Evolutionary conservation across 2,329 filamentous ascomycete species (phyloP).

Genomic region (Daldinia sp.): DNA sequence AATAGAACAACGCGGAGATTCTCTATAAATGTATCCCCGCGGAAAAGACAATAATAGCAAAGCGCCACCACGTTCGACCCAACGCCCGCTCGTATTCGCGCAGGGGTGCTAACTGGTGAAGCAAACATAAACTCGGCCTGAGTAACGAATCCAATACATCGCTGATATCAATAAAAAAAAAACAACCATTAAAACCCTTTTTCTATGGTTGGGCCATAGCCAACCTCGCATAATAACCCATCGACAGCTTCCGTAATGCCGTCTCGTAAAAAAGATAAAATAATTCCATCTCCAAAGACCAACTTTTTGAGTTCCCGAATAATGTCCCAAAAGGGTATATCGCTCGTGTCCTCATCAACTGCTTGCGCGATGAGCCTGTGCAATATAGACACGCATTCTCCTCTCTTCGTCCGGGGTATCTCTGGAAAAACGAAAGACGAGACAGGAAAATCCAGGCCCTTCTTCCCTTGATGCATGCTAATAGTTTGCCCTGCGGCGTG

Average conservation of each 20-base stretch:
- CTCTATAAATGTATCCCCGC: constrained; percentile 28
- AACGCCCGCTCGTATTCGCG: constrained; percentile 33
- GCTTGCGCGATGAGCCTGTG: constrained; percentile 35
- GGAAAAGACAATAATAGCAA: constrained; percentile 23
- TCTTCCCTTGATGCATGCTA: constrained; percentile 41
- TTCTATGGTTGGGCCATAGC: constrained; percentile 29
- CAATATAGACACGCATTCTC: constrained; percentile 30
- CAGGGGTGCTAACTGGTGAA: constrained; percentile 23
- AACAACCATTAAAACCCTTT: constrained; percentile 35
- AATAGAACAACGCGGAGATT: constrained; percentile 20
- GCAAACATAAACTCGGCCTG: constrained; percentile 27
- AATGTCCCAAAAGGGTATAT: constrained; percentile 34
- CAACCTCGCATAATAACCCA: constrained; percentile 21
- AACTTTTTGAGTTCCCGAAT: constrained; percentile 38
- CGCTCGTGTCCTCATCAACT: constrained; percentile 38
- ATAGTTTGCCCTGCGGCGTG: constrained; percentile 43
- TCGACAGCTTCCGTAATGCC: constrained; percentile 12
- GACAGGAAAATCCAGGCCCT: constrained; percentile 43
- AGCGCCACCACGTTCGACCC: constrained; percentile 27
- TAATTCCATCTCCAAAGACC: constrained; percentile 26
- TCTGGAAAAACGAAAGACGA: constrained; percentile 42
- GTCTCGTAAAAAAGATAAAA: constrained; percentile 26
- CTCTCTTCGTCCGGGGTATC: constrained; percentile 44
- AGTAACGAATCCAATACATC: constrained; percentile 35
- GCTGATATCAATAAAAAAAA: constrained; percentile 29